phyloP scores from a whole-genome alignment of 108 stramenopile species.

The Cyclotella sp. region DNA sequence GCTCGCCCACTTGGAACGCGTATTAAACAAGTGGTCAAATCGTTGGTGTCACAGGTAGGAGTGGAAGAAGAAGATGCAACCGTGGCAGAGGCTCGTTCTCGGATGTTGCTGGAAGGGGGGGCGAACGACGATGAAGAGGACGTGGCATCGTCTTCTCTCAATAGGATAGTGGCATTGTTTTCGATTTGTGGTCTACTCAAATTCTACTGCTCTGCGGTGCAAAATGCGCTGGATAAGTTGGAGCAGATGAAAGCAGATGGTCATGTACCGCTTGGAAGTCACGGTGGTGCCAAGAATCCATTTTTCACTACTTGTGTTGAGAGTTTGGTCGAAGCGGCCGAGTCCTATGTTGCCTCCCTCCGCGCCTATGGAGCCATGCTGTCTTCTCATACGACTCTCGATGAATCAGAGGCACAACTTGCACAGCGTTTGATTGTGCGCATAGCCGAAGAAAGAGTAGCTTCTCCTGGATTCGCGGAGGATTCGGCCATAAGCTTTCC shows the following conservation, averaged over 20 bases:
- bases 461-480: constrained; percentile 77
- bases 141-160: constrained; percentile 57
- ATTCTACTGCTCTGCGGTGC: constrained; percentile 76
- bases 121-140: constrained; percentile 69
- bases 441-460: constrained; percentile 65
- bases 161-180: constrained; percentile 69
- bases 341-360: constrained; percentile 79
- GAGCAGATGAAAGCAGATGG: constrained; percentile 3
- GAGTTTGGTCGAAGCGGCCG: constrained; percentile 70
- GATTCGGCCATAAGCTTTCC: constrained; percentile 40
- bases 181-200: constrained; percentile 82
- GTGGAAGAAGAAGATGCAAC: constrained; percentile 40
- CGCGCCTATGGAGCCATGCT: constrained; percentile 82
- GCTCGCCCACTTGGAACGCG: constrained; percentile 85
- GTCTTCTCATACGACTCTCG: constrained; percentile 54
- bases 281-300: constrained; percentile 51
- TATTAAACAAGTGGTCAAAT: constrained; percentile 72
- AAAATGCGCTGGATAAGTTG: constrained; percentile 62
- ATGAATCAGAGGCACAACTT: constrained; percentile 68
- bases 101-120: constrained; percentile 23
- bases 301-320: constrained; percentile 64
- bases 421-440: constrained; percentile 69
- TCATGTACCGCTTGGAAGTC: not conserved
- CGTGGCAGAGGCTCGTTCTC: constrained; percentile 36
- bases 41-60: constrained; percentile 58